phyloP scores from a whole-genome alignment of 441 rosid genomes.

The Biscutella auriculata region DNA sequence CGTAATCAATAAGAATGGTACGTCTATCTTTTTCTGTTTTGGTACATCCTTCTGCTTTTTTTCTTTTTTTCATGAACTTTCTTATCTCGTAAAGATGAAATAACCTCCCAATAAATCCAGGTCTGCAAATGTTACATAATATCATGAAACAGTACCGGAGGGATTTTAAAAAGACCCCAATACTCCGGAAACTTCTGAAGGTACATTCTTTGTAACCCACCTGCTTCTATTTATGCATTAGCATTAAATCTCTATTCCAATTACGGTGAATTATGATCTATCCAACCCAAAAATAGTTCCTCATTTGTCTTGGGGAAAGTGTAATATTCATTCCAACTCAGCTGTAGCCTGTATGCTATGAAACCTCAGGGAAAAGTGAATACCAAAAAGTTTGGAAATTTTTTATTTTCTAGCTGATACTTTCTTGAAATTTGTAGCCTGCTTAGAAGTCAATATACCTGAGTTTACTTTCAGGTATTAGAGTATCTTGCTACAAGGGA shows the following conservation, averaged over 20 bases:
- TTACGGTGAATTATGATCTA: not conserved
- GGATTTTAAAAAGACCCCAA: conserved; percentile 91
- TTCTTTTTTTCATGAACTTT: not conserved
- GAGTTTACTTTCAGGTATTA: conserved; percentile 54
- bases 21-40: conserved; percentile 16
- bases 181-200: conserved; percentile 95
- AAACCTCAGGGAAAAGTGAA: not conserved
- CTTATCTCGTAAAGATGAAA: conserved; percentile 4
- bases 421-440: not conserved
- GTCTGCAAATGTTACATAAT: conserved; percentile 93
- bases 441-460: conserved; percentile 5
- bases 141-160: conserved; percentile 80
- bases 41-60: not conserved
- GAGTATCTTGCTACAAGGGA: conserved; percentile 77
- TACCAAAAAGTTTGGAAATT: not conserved
- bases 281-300: conserved; percentile 8
- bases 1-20: conserved; percentile 90
- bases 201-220: conserved; percentile 26
- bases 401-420: not conserved
- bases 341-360: not conserved
- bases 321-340: not conserved
- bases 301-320: not conserved
- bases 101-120: conserved; percentile 32
- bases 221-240: not conserved
- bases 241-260: not conserved